A percentile compares a stretch with the other conserved stretches of the same genome.
These are phyloP conservation scores for Trichoderma arundinaceum DNA, from an alignment of 2,329 filamentous ascomycete genomes.

Conservation along the genomic window DNA sequence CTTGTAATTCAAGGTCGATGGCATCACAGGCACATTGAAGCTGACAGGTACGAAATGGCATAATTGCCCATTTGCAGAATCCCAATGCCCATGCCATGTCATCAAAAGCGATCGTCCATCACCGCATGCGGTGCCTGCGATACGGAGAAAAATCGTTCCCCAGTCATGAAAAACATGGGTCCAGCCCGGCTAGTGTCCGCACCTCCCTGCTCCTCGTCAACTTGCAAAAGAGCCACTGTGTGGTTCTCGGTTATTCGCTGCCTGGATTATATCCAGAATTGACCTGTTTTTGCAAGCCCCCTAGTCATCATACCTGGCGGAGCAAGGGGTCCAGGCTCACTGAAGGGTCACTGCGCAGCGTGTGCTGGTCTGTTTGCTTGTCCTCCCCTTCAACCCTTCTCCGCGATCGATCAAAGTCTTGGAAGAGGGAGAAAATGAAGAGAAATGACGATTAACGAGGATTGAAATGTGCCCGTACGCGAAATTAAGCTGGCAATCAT, in stretches of 20 bases:
- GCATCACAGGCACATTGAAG: not conserved
- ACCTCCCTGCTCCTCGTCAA: conserved; percentile 14
- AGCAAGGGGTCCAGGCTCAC: conserved; percentile 18
- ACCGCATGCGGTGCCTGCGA: conserved; percentile 18
- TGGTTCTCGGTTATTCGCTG: conserved; percentile 10
- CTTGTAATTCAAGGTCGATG: not conserved
- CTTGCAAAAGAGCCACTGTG: conserved; percentile 16
- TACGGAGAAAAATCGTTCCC: conserved; percentile 22
- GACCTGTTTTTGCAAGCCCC: not conserved
- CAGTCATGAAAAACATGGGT: conserved; percentile 3
- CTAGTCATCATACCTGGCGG: conserved; percentile 16
- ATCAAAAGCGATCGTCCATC: not conserved
- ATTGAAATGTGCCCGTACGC: not conserved
- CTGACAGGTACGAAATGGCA: not conserved
- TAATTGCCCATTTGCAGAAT: not conserved
- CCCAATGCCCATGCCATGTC: not conserved
- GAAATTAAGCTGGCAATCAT: not conserved
- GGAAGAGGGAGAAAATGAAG: conserved; percentile 2
- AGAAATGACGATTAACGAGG: conserved; percentile 24
- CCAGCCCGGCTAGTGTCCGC: conserved; percentile 18
- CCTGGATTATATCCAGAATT: conserved; percentile 3
- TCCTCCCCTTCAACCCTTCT: conserved; percentile 10
- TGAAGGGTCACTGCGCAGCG: conserved; percentile 18
- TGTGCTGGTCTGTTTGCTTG: conserved; percentile 8
- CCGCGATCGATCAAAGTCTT: conserved; percentile 24